Evolutionary conservation across 257 asterid species (phyloP).

Genomic region (Parsonsia alboflavescens): DNA sequence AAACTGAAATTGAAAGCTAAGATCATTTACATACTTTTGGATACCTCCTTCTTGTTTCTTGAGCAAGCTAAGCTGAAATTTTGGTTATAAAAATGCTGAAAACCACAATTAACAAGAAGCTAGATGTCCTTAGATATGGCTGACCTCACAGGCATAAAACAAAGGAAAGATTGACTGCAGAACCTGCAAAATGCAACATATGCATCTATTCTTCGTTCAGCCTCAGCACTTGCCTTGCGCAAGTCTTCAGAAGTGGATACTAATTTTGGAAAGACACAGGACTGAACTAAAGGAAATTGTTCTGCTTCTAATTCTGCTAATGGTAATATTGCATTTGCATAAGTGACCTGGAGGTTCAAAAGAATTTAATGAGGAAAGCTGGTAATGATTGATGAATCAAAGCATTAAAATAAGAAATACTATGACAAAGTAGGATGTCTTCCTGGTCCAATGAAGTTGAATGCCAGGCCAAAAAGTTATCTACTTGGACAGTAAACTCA

Average conservation of each 20-base stretch:
- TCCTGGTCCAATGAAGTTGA: background rate
- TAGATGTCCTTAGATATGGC: background rate
- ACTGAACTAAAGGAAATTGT: conserved; percentile 84
- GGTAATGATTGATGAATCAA: background rate
- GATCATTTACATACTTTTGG: background rate
- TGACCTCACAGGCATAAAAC: background rate
- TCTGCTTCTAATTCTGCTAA: conserved; percentile 85
- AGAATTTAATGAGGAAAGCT: background rate
- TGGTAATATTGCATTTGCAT: conserved; percentile 59
- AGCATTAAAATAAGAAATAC: background rate
- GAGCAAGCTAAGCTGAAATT: background rate
- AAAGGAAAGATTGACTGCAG: background rate
- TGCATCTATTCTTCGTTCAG: conserved; percentile 79
- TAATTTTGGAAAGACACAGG: conserved; percentile 79
- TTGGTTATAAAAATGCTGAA: background rate
- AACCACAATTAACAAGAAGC: background rate
- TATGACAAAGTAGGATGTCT: conserved; percentile 1
- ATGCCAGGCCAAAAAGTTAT: background rate
- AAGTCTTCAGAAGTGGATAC: conserved; percentile 70
- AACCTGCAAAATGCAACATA: conserved; percentile 80
- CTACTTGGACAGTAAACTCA: background rate
- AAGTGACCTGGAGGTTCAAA: conserved; percentile 49
- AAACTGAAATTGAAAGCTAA: background rate
- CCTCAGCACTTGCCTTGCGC: conserved; percentile 82
- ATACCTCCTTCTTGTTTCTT: background rate